Conservation (phyloP, 169 alveolate species). For the Eimeria tenella region DNA sequence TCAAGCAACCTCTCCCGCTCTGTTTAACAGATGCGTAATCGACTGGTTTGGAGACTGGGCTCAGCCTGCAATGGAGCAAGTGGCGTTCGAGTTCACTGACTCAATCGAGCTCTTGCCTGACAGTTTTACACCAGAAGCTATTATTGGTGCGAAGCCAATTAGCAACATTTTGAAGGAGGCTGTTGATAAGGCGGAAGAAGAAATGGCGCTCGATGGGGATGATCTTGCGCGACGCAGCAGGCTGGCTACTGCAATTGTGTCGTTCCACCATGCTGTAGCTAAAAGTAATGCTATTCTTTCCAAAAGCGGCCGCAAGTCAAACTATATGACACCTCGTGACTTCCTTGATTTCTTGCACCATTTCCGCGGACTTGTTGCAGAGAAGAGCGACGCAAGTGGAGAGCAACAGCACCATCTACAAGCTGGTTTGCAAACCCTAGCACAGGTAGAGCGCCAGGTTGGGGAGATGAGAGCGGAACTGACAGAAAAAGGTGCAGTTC, state of each 20-base stretch:
- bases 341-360: constrained; percentile 97
- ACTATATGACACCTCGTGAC: constrained; percentile 97
- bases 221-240: constrained; percentile 83
- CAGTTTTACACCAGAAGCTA: constrained; percentile 77
- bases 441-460: constrained; percentile 95
- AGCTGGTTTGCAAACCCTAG: constrained; percentile 96
- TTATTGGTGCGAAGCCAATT: constrained; percentile 65
- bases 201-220: constrained; percentile 49
- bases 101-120: constrained; percentile 73
- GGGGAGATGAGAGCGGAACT: constrained; percentile 92
- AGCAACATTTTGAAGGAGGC: constrained; percentile 63
- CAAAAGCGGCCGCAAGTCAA: constrained; percentile 92
- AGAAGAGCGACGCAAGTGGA: constrained; percentile 93
- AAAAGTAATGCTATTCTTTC: constrained; percentile 86
- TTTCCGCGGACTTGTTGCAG: constrained; percentile 92
- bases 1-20: constrained; percentile 98
- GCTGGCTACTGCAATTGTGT: constrained; percentile 88
- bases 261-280: constrained; percentile 90
- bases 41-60: constrained; percentile 99
- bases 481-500: constrained; percentile 92
- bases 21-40: constrained; percentile 98
- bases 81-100: constrained; percentile 81
- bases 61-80: constrained; percentile 95
- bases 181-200: constrained; percentile 81
- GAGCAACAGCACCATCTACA: constrained; percentile 95